A percentile compares a stretch with the other conserved stretches of the same genome.
These are phyloP conservation scores for Aspergillus amoenus DNA, from an alignment of 2,329 filamentous ascomycete genomes.

Conservation along the genomic window DNA sequence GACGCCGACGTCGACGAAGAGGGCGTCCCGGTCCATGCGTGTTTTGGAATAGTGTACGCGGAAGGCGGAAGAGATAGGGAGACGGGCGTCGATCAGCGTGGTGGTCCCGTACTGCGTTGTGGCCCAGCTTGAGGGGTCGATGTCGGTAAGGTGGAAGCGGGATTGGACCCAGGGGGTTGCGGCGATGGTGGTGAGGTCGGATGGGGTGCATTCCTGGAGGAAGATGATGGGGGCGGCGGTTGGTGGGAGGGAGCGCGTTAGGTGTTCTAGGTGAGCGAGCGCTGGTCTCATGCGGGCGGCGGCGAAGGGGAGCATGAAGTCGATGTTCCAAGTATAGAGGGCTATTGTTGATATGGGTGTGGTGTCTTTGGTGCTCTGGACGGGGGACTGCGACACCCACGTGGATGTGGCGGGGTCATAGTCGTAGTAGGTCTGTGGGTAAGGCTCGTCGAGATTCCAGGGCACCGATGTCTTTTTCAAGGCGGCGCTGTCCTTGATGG, in stretches of 20 bases:
- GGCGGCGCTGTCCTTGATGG: too few species aligned
- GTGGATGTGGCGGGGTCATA: too few species aligned
- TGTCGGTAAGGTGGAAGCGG: constrained; percentile 5
- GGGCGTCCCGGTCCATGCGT: constrained; percentile 11
- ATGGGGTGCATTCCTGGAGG: constrained; percentile 1
- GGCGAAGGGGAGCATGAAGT: constrained; percentile 11
- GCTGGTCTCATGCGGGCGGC: constrained; percentile 8
- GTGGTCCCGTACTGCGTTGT: constrained; percentile 9
- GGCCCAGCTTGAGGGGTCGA: constrained; percentile 2
- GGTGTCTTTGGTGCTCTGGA: neutral
- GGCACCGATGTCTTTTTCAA: too few species aligned
- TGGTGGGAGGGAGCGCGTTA: neutral
- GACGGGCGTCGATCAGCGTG: neutral
- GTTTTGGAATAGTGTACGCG: constrained; percentile 10
- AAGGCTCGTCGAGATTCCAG: too few species aligned
- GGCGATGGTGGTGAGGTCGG: constrained; percentile 2
- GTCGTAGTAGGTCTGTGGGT: too few species aligned
- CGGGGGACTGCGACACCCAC: too few species aligned
- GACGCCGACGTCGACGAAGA: constrained; percentile 7
- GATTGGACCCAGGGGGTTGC: constrained; percentile 4
- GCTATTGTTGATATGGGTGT: neutral
- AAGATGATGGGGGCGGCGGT: neutral
- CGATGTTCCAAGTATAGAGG: constrained; percentile 9
- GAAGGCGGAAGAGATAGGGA: neutral
- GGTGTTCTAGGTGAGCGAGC: neutral